Conservation (phyloP, 2,329 filamentous ascomycete genomes). For the Monosporascus sp. region DNA sequence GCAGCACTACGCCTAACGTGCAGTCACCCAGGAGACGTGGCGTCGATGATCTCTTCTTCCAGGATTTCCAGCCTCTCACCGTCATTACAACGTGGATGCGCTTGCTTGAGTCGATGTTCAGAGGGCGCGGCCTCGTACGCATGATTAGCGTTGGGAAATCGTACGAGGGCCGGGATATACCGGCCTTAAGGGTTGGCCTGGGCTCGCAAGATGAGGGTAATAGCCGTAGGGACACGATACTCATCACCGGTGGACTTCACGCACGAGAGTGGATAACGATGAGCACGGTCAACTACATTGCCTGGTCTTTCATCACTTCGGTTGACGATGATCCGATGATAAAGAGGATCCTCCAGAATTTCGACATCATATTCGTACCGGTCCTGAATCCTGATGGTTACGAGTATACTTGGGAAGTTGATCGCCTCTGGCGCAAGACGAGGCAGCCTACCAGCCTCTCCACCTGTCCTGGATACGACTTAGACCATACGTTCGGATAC, state of each 20-base stretch:
- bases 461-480: constrained; percentile 82
- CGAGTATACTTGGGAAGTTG: constrained; percentile 85
- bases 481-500: constrained; percentile 82
- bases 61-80: constrained; percentile 81
- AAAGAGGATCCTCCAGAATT: constrained; percentile 73
- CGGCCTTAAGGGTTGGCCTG: constrained; percentile 70
- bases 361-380: constrained; percentile 84
- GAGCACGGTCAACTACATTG: constrained; percentile 84
- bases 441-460: constrained; percentile 74
- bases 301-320: constrained; percentile 79
- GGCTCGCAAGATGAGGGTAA: constrained; percentile 17
- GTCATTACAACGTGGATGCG: constrained; percentile 88
- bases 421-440: constrained; percentile 94
- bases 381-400: constrained; percentile 92
- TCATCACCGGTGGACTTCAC: constrained; percentile 82
- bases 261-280: constrained; percentile 95
- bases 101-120: constrained; percentile 81
- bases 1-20: constrained; percentile 23
- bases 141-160: constrained; percentile 75
- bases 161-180: constrained; percentile 82
- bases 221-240: constrained; percentile 63
- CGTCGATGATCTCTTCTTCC: constrained; percentile 78
- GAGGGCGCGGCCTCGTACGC: constrained; percentile 60
- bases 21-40: constrained; percentile 28
- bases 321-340: constrained; percentile 69